phyloP scores from a whole-genome alignment of 2,329 filamentous ascomycete genomes.

The Paraconiothyrium sp. region DNA sequence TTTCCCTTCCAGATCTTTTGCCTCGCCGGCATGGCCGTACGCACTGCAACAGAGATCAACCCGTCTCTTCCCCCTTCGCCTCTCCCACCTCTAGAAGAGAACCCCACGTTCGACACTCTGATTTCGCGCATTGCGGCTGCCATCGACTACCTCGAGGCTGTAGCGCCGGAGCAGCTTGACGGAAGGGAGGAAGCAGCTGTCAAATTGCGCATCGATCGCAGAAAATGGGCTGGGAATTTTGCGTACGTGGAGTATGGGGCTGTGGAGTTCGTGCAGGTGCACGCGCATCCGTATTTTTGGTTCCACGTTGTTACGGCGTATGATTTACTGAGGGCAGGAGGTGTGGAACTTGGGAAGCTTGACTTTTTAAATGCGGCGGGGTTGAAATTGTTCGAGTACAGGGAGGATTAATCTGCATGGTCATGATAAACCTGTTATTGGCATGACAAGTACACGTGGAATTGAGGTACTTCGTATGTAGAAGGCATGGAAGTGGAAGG shows the following conservation, averaged over 20 bases:
- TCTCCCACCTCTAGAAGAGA: constrained; percentile 49
- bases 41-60: constrained; percentile 51
- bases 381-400: not conserved
- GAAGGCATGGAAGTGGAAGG: not conserved
- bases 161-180: constrained; percentile 55
- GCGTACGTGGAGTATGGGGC: constrained; percentile 54
- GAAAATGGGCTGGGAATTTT: constrained; percentile 24
- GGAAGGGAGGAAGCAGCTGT: constrained; percentile 55
- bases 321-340: constrained; percentile 68
- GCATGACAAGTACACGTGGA: too few species aligned
- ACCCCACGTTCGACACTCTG: constrained; percentile 61
- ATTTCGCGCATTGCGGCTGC: constrained; percentile 59
- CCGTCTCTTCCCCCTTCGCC: constrained; percentile 41
- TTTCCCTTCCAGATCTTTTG: constrained; percentile 61
- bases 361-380: constrained; percentile 59
- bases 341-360: constrained; percentile 68
- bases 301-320: constrained; percentile 72
- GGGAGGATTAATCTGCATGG: not conserved
- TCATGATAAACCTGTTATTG: not conserved
- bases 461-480: not conserved
- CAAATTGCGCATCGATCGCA: constrained; percentile 37
- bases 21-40: constrained; percentile 55
- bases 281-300: constrained; percentile 68
- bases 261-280: constrained; percentile 59
- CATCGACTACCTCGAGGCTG: constrained; percentile 56